These are phyloP conservation scores for Kurtzmaniella quercitrusa DNA, from an alignment of 1,139 yeast genomes.

Conservation along the genomic window DNA sequence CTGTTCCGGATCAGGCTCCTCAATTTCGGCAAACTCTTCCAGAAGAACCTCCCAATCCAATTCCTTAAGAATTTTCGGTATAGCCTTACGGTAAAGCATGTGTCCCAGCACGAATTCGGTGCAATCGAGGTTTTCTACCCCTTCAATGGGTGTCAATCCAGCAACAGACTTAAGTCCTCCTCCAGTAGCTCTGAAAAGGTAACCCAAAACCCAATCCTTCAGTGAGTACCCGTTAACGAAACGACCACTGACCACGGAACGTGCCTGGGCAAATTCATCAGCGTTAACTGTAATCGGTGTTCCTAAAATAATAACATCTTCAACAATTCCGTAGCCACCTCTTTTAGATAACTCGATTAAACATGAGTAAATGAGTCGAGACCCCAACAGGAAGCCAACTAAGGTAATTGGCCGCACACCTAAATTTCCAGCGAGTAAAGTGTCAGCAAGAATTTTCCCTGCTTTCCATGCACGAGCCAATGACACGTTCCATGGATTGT, in stretches of 20 bases:
- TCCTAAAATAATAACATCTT: slow-evolving; percentile 85
- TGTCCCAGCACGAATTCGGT: slow-evolving; percentile 90
- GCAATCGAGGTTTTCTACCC: slow-evolving; percentile 81
- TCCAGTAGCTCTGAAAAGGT: slow-evolving; percentile 89
- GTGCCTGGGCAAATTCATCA: slow-evolving; percentile 75
- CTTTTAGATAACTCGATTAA: slow-evolving; percentile 78
- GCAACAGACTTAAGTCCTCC: slow-evolving; percentile 91
- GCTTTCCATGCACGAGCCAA: slow-evolving; percentile 97
- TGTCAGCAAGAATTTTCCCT: slow-evolving; percentile 88
- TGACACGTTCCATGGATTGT: slow-evolving; percentile 98
- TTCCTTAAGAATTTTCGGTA: slow-evolving; percentile 70
- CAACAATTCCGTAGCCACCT: slow-evolving; percentile 86
- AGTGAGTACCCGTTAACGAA: slow-evolving; percentile 88
- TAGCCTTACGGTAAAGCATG: slow-evolving; percentile 91
- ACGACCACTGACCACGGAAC: slow-evolving; percentile 86
- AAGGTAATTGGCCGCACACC: slow-evolving; percentile 92
- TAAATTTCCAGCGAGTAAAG: slow-evolving; percentile 77
- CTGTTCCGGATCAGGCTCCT: slow-evolving; percentile 91
- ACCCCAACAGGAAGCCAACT: slow-evolving; percentile 92
- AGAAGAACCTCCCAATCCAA: slow-evolving; percentile 79
- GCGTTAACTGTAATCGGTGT: slow-evolving; percentile 78
- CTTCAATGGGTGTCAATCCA: slow-evolving; percentile 68
- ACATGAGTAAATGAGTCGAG: slow-evolving; percentile 89
- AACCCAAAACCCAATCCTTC: slow-evolving; percentile 96
- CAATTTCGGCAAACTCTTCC: slow-evolving; percentile 93